These are phyloP conservation scores for Wilhelminamyces savonicus DNA, from an alignment of 805 yeast species.

Conservation along the genomic window DNA sequence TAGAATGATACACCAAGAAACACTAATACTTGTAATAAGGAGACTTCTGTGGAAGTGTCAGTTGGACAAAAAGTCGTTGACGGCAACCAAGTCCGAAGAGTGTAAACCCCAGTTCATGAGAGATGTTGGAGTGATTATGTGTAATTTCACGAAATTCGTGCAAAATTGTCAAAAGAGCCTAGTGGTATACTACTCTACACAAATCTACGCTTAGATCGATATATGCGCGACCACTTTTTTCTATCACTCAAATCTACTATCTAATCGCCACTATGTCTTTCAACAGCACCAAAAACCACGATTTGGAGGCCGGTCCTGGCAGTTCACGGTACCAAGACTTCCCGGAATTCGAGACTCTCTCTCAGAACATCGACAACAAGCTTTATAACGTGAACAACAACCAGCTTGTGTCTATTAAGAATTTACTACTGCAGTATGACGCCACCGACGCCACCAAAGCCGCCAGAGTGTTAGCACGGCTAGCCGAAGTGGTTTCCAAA, in stretches of 20 bases:
- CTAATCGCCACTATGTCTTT: constrained; percentile 15
- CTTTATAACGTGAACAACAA: constrained; percentile 23
- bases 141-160: too few species aligned
- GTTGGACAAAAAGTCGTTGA: too few species aligned
- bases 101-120: too few species aligned
- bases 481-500: constrained; percentile 13
- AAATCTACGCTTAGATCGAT: too few species aligned
- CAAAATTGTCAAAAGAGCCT: too few species aligned
- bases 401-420: constrained; percentile 15
- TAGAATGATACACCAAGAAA: too few species aligned
- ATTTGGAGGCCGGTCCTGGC: constrained; percentile 28
- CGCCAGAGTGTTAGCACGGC: constrained; percentile 7
- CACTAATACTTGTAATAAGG: too few species aligned
- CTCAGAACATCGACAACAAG: constrained; percentile 24
- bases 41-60: too few species aligned
- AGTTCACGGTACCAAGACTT: constrained; percentile 36
- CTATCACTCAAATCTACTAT: background rate
- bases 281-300: constrained; percentile 17
- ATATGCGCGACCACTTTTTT: too few species aligned
- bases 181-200: too few species aligned
- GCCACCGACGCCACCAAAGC: constrained; percentile 2
- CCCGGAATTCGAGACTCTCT: constrained; percentile 32
- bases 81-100: too few species aligned
- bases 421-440: constrained; percentile 15
- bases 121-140: too few species aligned